Conservation (phyloP, 495 filamentous ascomycete genomes). For the Lepraria neglecta region DNA sequence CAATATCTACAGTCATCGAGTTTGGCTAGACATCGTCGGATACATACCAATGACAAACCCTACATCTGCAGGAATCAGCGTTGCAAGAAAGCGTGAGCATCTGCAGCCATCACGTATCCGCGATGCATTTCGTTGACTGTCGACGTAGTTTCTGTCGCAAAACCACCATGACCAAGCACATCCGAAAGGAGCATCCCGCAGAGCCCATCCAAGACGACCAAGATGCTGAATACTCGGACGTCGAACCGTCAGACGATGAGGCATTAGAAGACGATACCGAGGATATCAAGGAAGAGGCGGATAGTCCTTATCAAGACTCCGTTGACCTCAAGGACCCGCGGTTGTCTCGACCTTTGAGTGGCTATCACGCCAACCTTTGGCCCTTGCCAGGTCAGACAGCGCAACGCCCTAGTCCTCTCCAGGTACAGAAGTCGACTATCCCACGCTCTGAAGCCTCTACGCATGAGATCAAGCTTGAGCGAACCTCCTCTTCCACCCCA, state of each 20-base stretch:
- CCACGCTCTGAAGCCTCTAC: slow-evolving; percentile 9
- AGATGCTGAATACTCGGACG: slow-evolving; percentile 23
- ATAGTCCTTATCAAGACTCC: slow-evolving; percentile 10
- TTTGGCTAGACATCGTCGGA: slow-evolving; percentile 77
- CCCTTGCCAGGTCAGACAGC: slow-evolving; percentile 21
- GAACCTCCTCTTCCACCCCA: slow-evolving; percentile 17
- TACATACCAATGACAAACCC: slow-evolving; percentile 80
- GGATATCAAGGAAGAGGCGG: slow-evolving; percentile 27
- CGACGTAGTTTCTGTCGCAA: slow-evolving; percentile 73
- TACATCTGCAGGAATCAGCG: slow-evolving; percentile 71
- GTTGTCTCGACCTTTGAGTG: slow-evolving; percentile 15
- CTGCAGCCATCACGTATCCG: slow-evolving; percentile 10
- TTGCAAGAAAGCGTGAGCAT: slow-evolving; percentile 70
- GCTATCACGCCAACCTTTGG: slow-evolving; percentile 22
- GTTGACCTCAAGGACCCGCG: slow-evolving; percentile 3
- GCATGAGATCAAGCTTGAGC: slow-evolving; percentile 24
- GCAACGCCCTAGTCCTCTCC: slow-evolving; percentile 15
- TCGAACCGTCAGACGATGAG: slow-evolving; percentile 27
- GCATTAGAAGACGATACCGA: slow-evolving; percentile 37
- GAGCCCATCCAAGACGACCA: slow-evolving; percentile 23
- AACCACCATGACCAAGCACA: slow-evolving; percentile 80
- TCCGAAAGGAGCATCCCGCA: slow-evolving; percentile 25
- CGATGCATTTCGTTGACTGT: slow-evolving; percentile 18
- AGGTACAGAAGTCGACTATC: not conserved
- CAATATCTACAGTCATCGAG: slow-evolving; percentile 62